Evolutionary conservation across 495 filamentous ascomycete genomes (phyloP), one percentile per base, ranked within the genome.

Genomic region (Daldinia bambusicola): DNA sequence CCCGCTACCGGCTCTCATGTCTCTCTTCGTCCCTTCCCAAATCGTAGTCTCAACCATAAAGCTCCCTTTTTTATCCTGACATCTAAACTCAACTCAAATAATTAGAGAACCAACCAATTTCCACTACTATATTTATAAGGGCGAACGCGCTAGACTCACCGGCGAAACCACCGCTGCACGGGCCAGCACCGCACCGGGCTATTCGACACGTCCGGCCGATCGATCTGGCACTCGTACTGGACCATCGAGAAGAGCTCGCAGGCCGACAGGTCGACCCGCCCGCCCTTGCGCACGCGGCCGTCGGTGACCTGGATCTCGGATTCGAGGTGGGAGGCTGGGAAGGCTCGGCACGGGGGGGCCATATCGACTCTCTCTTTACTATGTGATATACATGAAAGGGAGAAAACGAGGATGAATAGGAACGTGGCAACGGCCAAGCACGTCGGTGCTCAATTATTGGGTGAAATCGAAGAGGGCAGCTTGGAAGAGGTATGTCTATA

Each of bases 31-130:
- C 55, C 76, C 80, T 76, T 95, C 92, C 91, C 91, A 95, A 55
- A 85, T 81, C 22, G 93, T 96, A 26, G 93, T 96, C 79, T 97
- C 93, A 9, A 94, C 91, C 67, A 85, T 91, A 77, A 95, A 88
- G 16, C 22, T 80, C 14, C 82, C 82, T 8, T 85, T 83, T 61
- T 85, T 89, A 74, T 88, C 88, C 32, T 86, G 86, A 80, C 93
- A 96, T 61, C 93, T 97, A 77, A 36, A 36, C n/a, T 18, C 30
- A 0, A 26, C 26, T 26, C 26, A 26, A 26, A 34, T 16, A 59
- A 16, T 57, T 12, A 61, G 40, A 26, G 1, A 65, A 61, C 37
- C 2, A 48, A 16, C 2, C 2, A 2, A 10, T 4, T 9, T 18
- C 1, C 34, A 36, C 1, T 36, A 36, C 34, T 36, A 36, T 10